phyloP scores from a whole-genome alignment of 148 eudicot species.

The Agrostemma githago region DNA sequence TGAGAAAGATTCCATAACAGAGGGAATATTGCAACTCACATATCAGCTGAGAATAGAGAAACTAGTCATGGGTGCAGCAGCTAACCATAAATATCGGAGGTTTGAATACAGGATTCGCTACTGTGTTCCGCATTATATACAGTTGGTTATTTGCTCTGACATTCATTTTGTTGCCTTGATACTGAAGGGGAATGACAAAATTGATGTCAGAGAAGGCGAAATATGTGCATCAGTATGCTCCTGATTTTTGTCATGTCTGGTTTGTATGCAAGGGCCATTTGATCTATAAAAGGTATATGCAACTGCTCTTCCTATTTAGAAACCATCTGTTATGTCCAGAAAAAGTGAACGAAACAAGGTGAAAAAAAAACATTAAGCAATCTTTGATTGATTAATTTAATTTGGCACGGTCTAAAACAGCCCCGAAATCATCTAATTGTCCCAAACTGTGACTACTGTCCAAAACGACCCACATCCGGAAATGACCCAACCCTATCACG shows the following conservation, averaged over 20 bases:
- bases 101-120: slow-evolving; percentile 9
- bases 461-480: neutral
- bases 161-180: slow-evolving; percentile 12
- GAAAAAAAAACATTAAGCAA: neutral
- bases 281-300: slow-evolving; percentile 57
- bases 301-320: neutral
- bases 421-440: neutral
- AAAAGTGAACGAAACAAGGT: neutral
- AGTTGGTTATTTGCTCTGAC: neutral
- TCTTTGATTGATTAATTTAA: neutral
- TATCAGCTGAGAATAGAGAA: slow-evolving; percentile 44
- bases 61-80: slow-evolving; percentile 88
- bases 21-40: slow-evolving; percentile 70
- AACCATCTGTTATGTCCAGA: neutral
- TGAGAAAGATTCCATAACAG: slow-evolving; percentile 54
- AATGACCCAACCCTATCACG: neutral
- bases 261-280: slow-evolving; percentile 66
- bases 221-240: slow-evolving; percentile 51
- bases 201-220: slow-evolving; percentile 73
- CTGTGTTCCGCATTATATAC: neutral
- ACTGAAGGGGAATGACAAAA: slow-evolving; percentile 59
- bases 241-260: slow-evolving; percentile 64
- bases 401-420: too few relatives aligned
- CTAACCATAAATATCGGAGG: slow-evolving; percentile 51
- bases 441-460: neutral